These are phyloP conservation scores for Irpex rosettiformis DNA, from an alignment of 1,284 basidiomycete species.

Conservation along the genomic window DNA sequence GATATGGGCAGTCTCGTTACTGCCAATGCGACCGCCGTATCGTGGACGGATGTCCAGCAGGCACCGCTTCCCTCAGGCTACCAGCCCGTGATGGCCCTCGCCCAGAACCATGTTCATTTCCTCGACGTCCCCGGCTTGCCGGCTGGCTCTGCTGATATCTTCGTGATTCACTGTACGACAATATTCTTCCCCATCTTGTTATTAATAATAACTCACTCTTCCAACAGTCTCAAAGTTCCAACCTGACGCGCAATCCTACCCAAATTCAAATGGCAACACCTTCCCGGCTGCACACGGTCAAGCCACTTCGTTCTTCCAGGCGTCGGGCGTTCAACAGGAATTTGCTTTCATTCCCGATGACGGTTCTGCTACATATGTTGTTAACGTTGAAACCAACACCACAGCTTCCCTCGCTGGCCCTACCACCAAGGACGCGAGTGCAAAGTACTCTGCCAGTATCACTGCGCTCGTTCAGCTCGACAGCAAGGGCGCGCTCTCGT, in stretches of 20 bases:
- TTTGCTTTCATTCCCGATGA: slow-evolving; percentile 86
- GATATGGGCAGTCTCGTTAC: slow-evolving; percentile 61
- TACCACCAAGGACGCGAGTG: slow-evolving; percentile 57
- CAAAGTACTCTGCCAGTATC: slow-evolving; percentile 73
- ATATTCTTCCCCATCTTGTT: not conserved
- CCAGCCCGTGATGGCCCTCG: slow-evolving; percentile 72
- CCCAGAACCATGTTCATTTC: slow-evolving; percentile 80
- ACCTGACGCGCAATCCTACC: slow-evolving; percentile 66
- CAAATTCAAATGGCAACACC: slow-evolving; percentile 39
- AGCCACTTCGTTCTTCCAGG: slow-evolving; percentile 73
- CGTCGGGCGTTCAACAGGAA: slow-evolving; percentile 66
- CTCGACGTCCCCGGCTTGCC: slow-evolving; percentile 64
- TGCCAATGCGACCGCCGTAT: slow-evolving; percentile 50
- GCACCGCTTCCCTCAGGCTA: slow-evolving; percentile 54
- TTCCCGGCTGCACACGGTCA: slow-evolving; percentile 80
- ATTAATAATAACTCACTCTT: not conserved
- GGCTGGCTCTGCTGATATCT: slow-evolving; percentile 72
- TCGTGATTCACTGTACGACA: slow-evolving; percentile 84
- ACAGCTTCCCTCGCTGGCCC: slow-evolving; percentile 74
- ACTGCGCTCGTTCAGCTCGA: slow-evolving; percentile 75
- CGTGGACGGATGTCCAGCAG: slow-evolving; percentile 60
- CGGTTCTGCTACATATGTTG: slow-evolving; percentile 72
- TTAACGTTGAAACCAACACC: slow-evolving; percentile 79
- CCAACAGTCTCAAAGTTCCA: slow-evolving; percentile 79
- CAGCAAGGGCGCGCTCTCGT: slow-evolving; percentile 63